Evolutionary conservation across 139 green algal species (phyloP).

Genomic region (Chlamydomonas sp.): DNA sequence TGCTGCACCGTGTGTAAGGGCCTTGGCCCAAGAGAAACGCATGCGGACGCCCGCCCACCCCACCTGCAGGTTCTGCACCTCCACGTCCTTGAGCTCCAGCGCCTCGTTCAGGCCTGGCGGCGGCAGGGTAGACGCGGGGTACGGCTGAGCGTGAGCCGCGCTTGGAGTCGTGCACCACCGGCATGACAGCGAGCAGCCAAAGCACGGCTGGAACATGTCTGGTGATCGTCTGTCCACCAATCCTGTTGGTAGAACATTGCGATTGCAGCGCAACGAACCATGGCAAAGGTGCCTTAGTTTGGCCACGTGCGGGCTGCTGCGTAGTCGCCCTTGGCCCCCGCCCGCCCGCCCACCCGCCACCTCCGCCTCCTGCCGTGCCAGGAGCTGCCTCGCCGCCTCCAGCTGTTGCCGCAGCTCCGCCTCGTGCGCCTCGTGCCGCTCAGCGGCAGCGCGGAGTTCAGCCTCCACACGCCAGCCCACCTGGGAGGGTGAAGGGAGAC

Average conservation of each 20-base stretch:
- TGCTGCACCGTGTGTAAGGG: no score
- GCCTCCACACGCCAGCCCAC: conserved; percentile 35
- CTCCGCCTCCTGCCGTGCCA: conserved; percentile 22
- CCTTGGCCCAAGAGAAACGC: no score
- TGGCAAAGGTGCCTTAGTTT: no score
- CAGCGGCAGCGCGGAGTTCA: conserved; percentile 9
- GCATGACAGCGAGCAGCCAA: no score
- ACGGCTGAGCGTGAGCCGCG: not conserved
- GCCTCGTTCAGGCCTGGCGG: conserved; percentile 50
- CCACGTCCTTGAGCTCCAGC: conserved; percentile 51
- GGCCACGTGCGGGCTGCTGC: no score
- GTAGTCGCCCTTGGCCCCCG: no score
- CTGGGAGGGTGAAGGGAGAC: conserved; percentile 7
- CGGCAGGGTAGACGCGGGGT: not conserved
- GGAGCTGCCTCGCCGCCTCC: conserved; percentile 8
- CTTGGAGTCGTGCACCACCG: no score
- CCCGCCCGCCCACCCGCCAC: not conserved
- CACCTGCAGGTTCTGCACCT: conserved; percentile 63
- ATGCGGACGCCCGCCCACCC: not conserved
- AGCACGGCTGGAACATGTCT: no score
- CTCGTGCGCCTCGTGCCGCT: not conserved
- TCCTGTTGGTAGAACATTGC: no score
- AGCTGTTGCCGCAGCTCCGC: conserved; percentile 31
- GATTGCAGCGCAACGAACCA: no score
- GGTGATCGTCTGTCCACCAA: no score